phyloP scores from a whole-genome alignment of 2,329 filamentous ascomycete species.

The Fusarium neocosmosporiellum region DNA sequence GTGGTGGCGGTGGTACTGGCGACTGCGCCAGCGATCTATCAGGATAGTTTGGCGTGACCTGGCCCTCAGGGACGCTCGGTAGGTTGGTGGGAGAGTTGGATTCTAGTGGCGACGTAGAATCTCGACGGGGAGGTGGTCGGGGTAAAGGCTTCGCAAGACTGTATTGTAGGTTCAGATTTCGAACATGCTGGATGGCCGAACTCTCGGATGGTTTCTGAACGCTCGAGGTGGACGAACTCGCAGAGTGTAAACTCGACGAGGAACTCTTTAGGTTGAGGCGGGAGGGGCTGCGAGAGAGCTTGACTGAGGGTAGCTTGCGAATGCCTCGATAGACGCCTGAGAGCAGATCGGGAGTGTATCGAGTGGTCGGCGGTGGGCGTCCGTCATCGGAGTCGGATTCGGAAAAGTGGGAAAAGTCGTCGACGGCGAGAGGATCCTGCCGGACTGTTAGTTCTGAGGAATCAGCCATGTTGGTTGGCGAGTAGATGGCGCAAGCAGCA shows the following conservation, averaged over 20 bases:
- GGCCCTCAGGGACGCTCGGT: conserved; percentile 47
- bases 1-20: conserved; percentile 20
- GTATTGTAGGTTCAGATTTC: conserved; percentile 65
- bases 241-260: conserved; percentile 30
- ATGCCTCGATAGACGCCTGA: conserved; percentile 65
- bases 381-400: conserved; percentile 59
- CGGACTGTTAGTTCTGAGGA: conserved; percentile 46
- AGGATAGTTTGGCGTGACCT: conserved; percentile 43
- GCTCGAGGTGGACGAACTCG: conserved; percentile 32
- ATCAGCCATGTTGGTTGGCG: conserved; percentile 42
- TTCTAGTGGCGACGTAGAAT: conserved; percentile 47
- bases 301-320: conserved; percentile 58
- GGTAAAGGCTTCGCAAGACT: conserved; percentile 70
- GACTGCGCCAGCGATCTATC: conserved; percentile 22
- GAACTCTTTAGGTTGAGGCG: conserved; percentile 51
- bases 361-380: conserved; percentile 38
- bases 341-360: conserved; percentile 58
- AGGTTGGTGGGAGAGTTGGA: conserved; percentile 41
- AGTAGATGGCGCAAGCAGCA: conserved; percentile 16
- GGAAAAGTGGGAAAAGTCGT: conserved; percentile 54
- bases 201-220: conserved; percentile 30
- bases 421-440: conserved; percentile 42
- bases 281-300: conserved; percentile 58
- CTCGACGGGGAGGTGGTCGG: conserved; percentile 56
- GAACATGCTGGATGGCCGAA: conserved; percentile 59